A percentile compares a stretch with the other conserved stretches of the same genome.
phyloP scores from a whole-genome alignment of 495 filamentous ascomycete species.

The Penicillium fimorum region DNA sequence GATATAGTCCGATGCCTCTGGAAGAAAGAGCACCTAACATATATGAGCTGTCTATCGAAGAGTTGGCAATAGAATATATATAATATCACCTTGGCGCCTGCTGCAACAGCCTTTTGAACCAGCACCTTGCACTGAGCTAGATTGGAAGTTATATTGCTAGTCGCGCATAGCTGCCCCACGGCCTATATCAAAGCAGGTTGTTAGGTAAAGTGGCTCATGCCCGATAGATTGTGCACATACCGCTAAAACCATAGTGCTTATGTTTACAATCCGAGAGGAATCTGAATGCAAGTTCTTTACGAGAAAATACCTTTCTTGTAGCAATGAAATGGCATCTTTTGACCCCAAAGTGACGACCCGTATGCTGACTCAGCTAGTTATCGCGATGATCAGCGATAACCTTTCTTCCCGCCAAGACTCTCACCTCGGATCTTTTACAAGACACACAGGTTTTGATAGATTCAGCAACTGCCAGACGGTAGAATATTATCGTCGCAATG shows the following conservation, averaged over 20 bases:
- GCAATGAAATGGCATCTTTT: neutral
- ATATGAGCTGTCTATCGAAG: neutral
- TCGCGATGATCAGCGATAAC: constrained; percentile 23
- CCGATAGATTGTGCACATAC: constrained; percentile 21
- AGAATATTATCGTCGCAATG: constrained; percentile 54
- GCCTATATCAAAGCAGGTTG: constrained; percentile 53
- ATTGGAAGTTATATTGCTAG: constrained; percentile 74
- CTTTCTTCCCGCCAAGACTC: constrained; percentile 25
- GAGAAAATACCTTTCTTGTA: neutral
- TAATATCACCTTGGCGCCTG: constrained; percentile 67
- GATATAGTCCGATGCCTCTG: constrained; percentile 91
- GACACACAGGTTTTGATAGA: constrained; percentile 10
- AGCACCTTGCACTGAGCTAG: constrained; percentile 70
- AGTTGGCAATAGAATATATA: neutral
- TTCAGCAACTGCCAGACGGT: constrained; percentile 9
- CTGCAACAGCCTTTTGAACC: constrained; percentile 67
- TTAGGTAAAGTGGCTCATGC: neutral
- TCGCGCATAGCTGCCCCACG: constrained; percentile 84
- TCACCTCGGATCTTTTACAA: constrained; percentile 19
- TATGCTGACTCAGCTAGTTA: constrained; percentile 26
- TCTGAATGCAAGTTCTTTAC: neutral
- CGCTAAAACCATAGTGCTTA: constrained; percentile 35
- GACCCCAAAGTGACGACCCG: constrained; percentile 3
- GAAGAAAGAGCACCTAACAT: constrained; percentile 78
- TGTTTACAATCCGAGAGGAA: neutral